Evolutionary conservation across 2,329 filamentous ascomycete genomes (phyloP), one percentile per base, ranked within the genome.

Genomic region (Monilinia fructigena): DNA sequence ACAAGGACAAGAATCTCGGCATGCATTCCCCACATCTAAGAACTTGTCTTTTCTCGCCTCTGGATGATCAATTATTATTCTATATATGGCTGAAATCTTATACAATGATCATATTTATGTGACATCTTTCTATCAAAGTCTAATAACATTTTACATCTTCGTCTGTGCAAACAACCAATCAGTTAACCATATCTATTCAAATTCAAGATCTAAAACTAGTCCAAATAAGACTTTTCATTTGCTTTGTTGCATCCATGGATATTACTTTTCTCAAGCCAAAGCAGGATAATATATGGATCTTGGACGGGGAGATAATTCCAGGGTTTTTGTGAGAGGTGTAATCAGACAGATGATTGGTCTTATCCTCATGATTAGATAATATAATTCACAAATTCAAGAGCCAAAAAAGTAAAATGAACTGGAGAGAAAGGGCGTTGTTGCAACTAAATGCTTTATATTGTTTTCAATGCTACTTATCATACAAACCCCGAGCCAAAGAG

Each of bases 401-500:
- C 18, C 26, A 8, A 26, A 50, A 10, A 38, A 20, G 5, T 4
- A 20, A 50, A 12, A 61, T 6, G 20, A 26, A 20, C 4, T 18
- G 5, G 26, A 5, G 4, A 14, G 26, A 10, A 61, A 50, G 38
- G n/a, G 38, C 38, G 38, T 8, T 5, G 38, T 38, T 61, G 31
- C 54, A 23, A 26, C 7, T 38, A 40, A 23, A 31, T n/a, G 45
- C 6, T 11, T 12, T 14, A 4, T 26, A 14, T 50, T 38, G 14
- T 38, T 47, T 47, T 50, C n/a, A 31, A 26, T 38, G 11, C n/a
- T 61, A 10, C 12, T 14, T 50, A 61, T 61, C 58, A 61, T 50
- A 50, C 45, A 61, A 50, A 3, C 4, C 12, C 53, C 31, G 8
- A 61, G 58, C 58, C 58, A 60, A 60, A 60, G 58, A 60, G 28